Conservation (phyloP, 345 rosid species). For the Anacardium occidentale region DNA sequence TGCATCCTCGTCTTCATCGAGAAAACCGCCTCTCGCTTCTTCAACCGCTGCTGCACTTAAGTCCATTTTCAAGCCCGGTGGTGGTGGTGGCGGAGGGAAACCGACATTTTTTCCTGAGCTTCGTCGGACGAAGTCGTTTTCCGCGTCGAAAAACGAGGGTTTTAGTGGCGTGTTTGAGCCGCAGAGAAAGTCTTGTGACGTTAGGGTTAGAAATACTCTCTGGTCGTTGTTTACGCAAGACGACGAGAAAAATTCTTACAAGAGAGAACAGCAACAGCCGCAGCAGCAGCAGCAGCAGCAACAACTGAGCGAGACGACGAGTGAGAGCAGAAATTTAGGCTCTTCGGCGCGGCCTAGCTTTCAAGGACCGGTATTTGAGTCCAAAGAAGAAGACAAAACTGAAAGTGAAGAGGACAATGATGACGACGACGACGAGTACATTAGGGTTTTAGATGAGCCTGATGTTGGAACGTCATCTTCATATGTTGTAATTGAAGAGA, state of each 20-base stretch:
- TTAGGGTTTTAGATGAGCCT: slow-evolving; percentile 44
- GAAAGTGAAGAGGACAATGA: slow-evolving; percentile 33
- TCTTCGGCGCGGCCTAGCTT: slow-evolving; percentile 41
- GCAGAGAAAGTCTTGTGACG: slow-evolving; percentile 97
- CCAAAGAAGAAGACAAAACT: slow-evolving; percentile 48
- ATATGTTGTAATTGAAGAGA: slow-evolving; percentile 28
- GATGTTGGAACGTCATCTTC: slow-evolving; percentile 35
- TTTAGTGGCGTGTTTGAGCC: slow-evolving; percentile 86
- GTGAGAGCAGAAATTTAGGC: slow-evolving; percentile 41
- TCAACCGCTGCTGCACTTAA: slow-evolving; percentile 60
- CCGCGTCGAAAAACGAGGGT: slow-evolving; percentile 90
- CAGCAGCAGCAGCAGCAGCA: too few relatives aligned
- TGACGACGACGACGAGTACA: slow-evolving; percentile 27
- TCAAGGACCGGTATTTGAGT: slow-evolving; percentile 42
- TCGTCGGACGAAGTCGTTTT: slow-evolving; percentile 88
- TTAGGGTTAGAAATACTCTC: slow-evolving; percentile 76
- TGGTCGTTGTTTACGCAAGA: slow-evolving; percentile 73
- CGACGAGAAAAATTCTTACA: slow-evolving; percentile 45
- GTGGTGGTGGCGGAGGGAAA: slow-evolving; percentile 3
- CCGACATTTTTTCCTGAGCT: slow-evolving; percentile 72
- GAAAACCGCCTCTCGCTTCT: slow-evolving; percentile 54
- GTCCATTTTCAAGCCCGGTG: slow-evolving; percentile 51
- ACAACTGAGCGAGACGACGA: slow-evolving; percentile 23
- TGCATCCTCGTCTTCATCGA: slow-evolving; percentile 53
- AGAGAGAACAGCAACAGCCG: slow-evolving; percentile 16